Evolutionary conservation across 805 yeast genomes (phyloP), one percentile per base, ranked within the genome.

Genomic region (Wickerhamomyces strasburgensis): DNA sequence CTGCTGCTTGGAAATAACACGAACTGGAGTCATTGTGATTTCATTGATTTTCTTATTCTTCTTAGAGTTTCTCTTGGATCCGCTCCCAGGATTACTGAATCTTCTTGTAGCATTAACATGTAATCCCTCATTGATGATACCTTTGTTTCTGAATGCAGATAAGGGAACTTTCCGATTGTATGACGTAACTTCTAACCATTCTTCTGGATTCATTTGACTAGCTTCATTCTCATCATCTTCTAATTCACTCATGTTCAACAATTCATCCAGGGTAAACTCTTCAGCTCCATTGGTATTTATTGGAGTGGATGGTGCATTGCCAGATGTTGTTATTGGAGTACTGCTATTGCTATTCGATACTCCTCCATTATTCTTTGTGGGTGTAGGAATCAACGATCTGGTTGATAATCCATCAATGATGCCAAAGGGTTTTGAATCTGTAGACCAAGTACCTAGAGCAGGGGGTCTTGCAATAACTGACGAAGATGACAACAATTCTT

Each of bases 371-470:
- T 35, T 34, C 42, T 46, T 35, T n/a, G 37, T 31, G 5, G 43
- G 42, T 28, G 41, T 49, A 4, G 84, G 82, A 45, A 76, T 65
- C 44, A 90, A 65, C 2, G 95, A 82, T 38, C 96, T 72, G 0
- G 98, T 93, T 0, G 95, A 80, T 21, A 86, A 71, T 5, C 98
- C 98, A 58, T 90, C 98, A 53, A 90, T 90, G 40, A 90, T 87
- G 16, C 96, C 94, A 59, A 84, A 87, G 1, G 96, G 96, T 51
- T 86, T 80, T 35, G 75, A 75, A 35, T 81, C 75, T 5, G 94
- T 81, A 25, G 83, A 79, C 94, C 97, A 90, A 3, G 95, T 82
- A 0, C 97, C 98, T 40, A 90, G 67, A 19, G 85, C 75, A 2
- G 98, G 98, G 5, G 98, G 97, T 37, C 95, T 67, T 44, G 87